These are phyloP conservation scores for Lipomyces chichibuensis DNA, from an alignment of 805 yeast species.

Conservation along the genomic window DNA sequence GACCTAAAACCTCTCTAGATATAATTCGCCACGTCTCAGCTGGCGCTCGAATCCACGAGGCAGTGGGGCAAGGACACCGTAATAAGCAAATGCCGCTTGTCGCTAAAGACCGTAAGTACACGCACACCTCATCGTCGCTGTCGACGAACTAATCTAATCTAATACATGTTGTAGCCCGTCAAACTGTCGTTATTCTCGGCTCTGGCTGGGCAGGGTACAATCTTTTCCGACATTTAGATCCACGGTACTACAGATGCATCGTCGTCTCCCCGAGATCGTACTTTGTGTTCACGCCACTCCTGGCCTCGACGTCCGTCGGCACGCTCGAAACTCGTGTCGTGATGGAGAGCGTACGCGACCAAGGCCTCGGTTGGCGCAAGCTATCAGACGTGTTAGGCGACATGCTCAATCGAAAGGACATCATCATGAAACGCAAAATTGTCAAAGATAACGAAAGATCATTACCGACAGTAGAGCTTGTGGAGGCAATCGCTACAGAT, in stretches of 20 bases:
- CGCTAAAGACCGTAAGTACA: neutral
- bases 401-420: neutral
- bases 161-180: conserved; percentile 14
- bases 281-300: conserved; percentile 68
- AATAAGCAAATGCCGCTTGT: neutral
- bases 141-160: too few species aligned
- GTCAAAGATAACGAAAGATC: neutral
- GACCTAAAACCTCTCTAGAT: neutral
- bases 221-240: conserved; percentile 54
- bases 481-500: conserved; percentile 26
- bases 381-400: conserved; percentile 10
- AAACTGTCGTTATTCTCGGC: conserved; percentile 58
- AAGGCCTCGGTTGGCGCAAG: conserved; percentile 54
- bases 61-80: neutral
- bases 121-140: neutral
- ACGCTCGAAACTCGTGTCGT: conserved; percentile 66
- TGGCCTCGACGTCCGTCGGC: conserved; percentile 73
- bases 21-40: neutral
- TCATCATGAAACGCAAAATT: neutral
- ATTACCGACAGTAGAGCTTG: conserved; percentile 22
- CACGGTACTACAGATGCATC: conserved; percentile 64
- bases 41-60: neutral
- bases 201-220: conserved; percentile 76
- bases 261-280: conserved; percentile 71
- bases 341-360: conserved; percentile 63